These are phyloP conservation scores for Thraustochytrium striatum DNA, from an alignment of 352 stramenopile genomes.

Conservation along the genomic window DNA sequence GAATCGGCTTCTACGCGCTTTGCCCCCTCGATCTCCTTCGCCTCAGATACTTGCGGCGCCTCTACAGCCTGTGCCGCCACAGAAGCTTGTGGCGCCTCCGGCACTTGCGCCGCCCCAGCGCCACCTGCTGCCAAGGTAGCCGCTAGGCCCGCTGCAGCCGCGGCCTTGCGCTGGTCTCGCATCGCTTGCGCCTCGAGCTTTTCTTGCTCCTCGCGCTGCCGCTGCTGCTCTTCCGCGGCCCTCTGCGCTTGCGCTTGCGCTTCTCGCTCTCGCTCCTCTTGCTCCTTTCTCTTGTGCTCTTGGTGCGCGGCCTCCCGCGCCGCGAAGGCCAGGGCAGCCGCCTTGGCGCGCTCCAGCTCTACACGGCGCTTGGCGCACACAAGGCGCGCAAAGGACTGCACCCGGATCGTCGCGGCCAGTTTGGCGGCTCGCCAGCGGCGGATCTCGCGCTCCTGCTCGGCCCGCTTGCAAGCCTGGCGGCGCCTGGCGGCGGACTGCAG, in stretches of 20 bases:
- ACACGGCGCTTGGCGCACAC: background rate
- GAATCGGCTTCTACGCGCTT: background rate
- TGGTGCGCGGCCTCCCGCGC: too few species aligned
- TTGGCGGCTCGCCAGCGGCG: too few species aligned
- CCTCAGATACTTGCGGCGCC: too few species aligned
- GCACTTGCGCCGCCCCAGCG: background rate
- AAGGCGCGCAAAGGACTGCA: background rate
- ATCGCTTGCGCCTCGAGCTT: too few species aligned
- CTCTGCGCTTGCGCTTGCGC: background rate
- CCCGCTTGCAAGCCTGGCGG: too few species aligned
- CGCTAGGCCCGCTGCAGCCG: too few species aligned
- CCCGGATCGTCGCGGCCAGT: background rate
- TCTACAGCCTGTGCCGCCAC: background rate
- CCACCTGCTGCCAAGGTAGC: too few species aligned
- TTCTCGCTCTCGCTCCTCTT: too few species aligned
- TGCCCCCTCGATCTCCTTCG: background rate
- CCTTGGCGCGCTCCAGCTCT: background rate
- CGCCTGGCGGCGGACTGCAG: too few species aligned
- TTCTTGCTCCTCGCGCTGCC: background rate
- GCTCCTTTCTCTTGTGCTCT: too few species aligned
- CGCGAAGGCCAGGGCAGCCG: background rate
- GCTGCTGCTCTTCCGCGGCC: background rate
- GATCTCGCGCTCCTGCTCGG: too few species aligned
- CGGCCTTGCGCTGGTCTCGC: too few species aligned
- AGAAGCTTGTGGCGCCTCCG: background rate